Evolutionary conservation across 257 asterid genomes (phyloP).

Genomic region (Nicotiana sylvestris): DNA sequence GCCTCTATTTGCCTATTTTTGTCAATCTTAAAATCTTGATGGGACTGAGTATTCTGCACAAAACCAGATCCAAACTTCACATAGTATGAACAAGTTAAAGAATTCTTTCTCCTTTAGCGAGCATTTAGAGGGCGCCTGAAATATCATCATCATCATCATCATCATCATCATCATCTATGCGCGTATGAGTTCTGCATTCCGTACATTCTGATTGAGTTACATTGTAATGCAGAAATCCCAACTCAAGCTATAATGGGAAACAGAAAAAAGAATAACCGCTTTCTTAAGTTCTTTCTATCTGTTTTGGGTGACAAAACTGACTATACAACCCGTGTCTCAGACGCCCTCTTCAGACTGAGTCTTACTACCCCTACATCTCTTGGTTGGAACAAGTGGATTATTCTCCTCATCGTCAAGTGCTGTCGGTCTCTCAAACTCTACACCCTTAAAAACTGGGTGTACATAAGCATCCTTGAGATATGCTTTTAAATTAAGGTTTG

Average conservation of each 20-base stretch:
- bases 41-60: background rate
- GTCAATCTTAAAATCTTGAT: background rate
- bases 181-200: background rate
- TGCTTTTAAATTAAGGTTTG: conserved; percentile 43
- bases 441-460: conserved; percentile 56
- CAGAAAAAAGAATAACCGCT: background rate
- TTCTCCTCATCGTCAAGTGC: conserved; percentile 45
- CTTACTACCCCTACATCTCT: conserved; percentile 43
- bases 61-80: background rate
- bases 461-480: conserved; percentile 55
- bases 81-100: background rate
- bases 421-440: conserved; percentile 26
- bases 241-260: background rate
- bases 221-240: background rate
- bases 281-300: background rate
- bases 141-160: conserved; percentile 1
- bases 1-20: background rate
- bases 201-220: background rate
- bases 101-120: background rate
- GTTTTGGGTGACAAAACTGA: background rate
- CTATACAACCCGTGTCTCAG: background rate
- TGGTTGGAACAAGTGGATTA: conserved; percentile 54
- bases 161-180: background rate
- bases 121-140: conserved; percentile 4
- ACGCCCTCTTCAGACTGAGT: conserved; percentile 26